Base-by-base conservation (phyloP, 805 yeast genomes). In the Nematodospora valgi region DNA sequence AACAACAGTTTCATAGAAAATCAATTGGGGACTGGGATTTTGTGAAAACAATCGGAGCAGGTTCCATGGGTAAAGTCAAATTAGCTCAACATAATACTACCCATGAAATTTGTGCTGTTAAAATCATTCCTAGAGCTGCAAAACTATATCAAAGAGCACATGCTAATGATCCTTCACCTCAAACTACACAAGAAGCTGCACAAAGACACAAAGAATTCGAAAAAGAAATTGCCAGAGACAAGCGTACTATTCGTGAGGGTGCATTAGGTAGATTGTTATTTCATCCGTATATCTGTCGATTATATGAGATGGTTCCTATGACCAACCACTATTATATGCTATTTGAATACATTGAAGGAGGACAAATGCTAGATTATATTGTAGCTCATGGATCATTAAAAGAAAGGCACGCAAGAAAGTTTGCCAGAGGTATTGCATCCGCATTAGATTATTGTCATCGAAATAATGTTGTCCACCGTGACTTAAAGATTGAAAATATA, bases 31-130 rank as follows among this genome's bases (percentile, higher is more conserved):
- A 93, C 46, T 91, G 98, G 98, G 95, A 86, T 48, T 89, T 91
- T 49, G 73, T 86, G 39, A 87, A 87, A 59, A 88, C 96, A 2
- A 85, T 93, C 30, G 99, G 99, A 27, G 96, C 98, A 2, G 98
- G 99, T 3, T 87, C 96, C 0, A 93, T 93, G 98, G 99, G 99
- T 40, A 94, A 91, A 58, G 99, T 93, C 32, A 93, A 93, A 62
- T 69, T 93, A 25, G 98, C 98, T 2, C 81, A 78, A 50, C 95
- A 89, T 63, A 76, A 84, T 46, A 60, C 78, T 23, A 86, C 96
- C 1, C 77, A 75, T 41, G 89, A 86, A 48, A 72, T 86, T 10
- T 91, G 96, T 62, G 95, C 94, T 0, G 89, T 91, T 18, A 91
- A 91, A 57, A 89, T 91, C 37, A 93, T 91, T 24, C 95, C 95